phyloP scores from a whole-genome alignment of 257 asterid species.

The Solanum chmielewskii region DNA sequence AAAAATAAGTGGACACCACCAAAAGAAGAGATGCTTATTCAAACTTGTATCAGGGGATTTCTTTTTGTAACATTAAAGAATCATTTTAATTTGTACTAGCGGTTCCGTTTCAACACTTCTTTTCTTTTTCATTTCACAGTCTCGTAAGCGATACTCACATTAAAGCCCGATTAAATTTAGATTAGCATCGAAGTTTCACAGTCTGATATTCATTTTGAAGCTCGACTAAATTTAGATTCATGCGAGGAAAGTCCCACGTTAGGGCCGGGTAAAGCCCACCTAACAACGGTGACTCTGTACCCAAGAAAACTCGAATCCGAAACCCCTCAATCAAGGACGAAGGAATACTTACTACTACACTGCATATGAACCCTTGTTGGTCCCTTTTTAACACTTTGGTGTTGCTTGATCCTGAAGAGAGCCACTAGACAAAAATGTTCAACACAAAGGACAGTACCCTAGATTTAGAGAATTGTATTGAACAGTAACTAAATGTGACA shows the following conservation, averaged over 20 bases:
- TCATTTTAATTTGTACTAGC: background rate
- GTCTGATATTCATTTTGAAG: background rate
- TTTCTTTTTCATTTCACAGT: background rate
- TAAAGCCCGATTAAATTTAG: accelerated
- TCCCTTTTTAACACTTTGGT: conserved; percentile 9
- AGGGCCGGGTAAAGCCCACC: background rate
- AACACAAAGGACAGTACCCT: background rate
- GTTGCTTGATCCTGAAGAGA: conserved; percentile 7
- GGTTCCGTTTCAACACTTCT: conserved; percentile 1
- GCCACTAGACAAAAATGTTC: background rate
- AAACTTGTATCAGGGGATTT: background rate
- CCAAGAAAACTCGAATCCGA: no score
- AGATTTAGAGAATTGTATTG: background rate
- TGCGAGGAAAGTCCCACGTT: background rate
- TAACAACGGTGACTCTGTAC: background rate
- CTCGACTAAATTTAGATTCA: background rate
- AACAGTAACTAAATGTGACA: background rate
- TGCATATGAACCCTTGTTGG: background rate
- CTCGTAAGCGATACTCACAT: accelerated
- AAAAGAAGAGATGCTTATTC: conserved; percentile 15
- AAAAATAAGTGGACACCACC: background rate
- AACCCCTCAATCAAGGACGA: background rate
- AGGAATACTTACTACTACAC: background rate
- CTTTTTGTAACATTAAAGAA: background rate
- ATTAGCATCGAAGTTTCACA: background rate